These are phyloP conservation scores for Senna siamea DNA, from an alignment of 306 rosid species.

Conservation along the genomic window DNA sequence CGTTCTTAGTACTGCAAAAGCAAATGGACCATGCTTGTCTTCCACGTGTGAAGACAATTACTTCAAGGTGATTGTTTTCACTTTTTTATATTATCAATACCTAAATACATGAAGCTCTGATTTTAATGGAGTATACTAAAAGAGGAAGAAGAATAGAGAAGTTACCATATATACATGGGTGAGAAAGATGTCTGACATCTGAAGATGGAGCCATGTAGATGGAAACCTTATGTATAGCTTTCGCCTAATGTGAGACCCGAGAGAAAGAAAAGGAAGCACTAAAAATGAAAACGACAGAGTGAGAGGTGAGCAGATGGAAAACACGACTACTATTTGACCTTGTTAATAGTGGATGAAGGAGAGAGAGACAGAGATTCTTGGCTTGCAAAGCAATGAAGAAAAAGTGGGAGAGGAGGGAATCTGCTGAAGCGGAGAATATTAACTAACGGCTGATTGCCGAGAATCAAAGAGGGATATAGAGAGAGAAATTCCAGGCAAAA, in stretches of 20 bases:
- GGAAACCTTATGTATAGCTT: constrained; percentile 46
- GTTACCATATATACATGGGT: constrained; percentile 82
- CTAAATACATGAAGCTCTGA: constrained; percentile 9
- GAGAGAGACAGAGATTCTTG: constrained; percentile 67
- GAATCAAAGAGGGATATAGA: constrained; percentile 35
- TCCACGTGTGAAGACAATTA: constrained; percentile 17
- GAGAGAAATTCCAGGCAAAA: constrained; percentile 24
- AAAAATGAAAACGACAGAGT: constrained; percentile 54
- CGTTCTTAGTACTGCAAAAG: not conserved
- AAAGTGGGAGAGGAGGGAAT: constrained; percentile 47
- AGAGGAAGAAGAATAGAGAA: constrained; percentile 14
- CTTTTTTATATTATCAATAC: not conserved
- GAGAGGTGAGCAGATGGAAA: constrained; percentile 40
- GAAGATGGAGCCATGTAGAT: constrained; percentile 60
- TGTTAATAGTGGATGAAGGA: constrained; percentile 57
- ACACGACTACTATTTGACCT: constrained; percentile 52
- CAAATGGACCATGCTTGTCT: not conserved
- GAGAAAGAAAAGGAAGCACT: constrained; percentile 29
- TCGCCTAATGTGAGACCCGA: constrained; percentile 37
- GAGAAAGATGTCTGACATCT: constrained; percentile 71
- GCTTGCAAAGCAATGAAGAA: constrained; percentile 77
- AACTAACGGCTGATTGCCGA: constrained; percentile 61
- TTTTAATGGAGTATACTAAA: not conserved
- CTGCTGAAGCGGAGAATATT: constrained; percentile 62
- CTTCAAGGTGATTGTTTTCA: not conserved